A percentile compares a stretch with the other conserved stretches of the same genome.
phyloP scores from a whole-genome alignment of 495 filamentous ascomycete species.

The Penicillium soppii region DNA sequence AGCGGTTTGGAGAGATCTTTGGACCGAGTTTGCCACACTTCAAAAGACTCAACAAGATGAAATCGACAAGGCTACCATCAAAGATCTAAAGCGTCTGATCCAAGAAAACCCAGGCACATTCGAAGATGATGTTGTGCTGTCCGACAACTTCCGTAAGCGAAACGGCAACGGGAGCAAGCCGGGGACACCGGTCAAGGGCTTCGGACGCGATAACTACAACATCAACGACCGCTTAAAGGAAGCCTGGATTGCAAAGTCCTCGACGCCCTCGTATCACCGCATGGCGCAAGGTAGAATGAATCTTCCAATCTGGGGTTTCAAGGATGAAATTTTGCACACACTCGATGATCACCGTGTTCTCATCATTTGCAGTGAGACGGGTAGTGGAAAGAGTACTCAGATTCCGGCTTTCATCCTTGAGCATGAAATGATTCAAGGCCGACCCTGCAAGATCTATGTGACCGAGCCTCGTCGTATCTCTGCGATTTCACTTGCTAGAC shows the following conservation, averaged over 20 bases:
- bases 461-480: conserved; percentile 97
- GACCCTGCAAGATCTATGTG: conserved; percentile 86
- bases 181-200: conserved; percentile 35
- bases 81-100: conserved; percentile 44
- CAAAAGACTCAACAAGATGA: conserved; percentile 69
- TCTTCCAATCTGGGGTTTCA: conserved; percentile 87
- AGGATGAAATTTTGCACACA: conserved; percentile 67
- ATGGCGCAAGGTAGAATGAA: conserved; percentile 61
- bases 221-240: conserved; percentile 54
- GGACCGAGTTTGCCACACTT: conserved; percentile 69
- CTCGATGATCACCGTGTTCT: conserved; percentile 76
- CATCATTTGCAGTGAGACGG: conserved; percentile 93
- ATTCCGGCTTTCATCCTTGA: conserved; percentile 91
- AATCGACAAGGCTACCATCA: conserved; percentile 62
- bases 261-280: conserved; percentile 49
- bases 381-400: conserved; percentile 96
- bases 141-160: conserved; percentile 60
- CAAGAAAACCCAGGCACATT: conserved; percentile 43
- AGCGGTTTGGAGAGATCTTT: conserved; percentile 78
- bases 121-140: conserved; percentile 74
- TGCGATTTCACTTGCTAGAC: conserved; percentile 83
- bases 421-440: conserved; percentile 76
- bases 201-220: conserved; percentile 39
- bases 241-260: conserved; percentile 70
- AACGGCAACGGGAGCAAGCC: conserved; percentile 55